Conservation (phyloP, 225 moss, liverwort and hornwort genomes). For the Lunularia cruciata region DNA sequence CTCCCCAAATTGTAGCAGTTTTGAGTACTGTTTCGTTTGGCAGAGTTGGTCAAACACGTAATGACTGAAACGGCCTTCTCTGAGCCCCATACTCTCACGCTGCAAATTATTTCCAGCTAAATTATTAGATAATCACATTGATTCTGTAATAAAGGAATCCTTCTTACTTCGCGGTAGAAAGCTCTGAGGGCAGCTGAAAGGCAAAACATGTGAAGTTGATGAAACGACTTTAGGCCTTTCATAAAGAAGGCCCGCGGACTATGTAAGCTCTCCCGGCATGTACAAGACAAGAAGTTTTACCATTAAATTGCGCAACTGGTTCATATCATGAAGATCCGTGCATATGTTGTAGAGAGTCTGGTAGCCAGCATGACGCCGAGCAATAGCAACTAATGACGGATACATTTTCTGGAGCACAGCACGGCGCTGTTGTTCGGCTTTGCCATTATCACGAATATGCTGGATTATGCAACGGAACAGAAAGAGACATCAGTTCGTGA, state of each 20-base stretch:
- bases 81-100: slow-evolving; percentile 97
- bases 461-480: slow-evolving; percentile 32
- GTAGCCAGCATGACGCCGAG: slow-evolving; percentile 92
- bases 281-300: no score
- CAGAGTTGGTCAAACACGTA: slow-evolving; percentile 89
- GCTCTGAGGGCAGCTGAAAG: neutral
- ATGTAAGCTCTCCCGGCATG: no score
- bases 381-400: slow-evolving; percentile 70
- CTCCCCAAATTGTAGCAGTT: slow-evolving; percentile 83
- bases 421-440: slow-evolving; percentile 57
- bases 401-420: slow-evolving; percentile 63
- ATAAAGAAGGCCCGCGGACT: neutral
- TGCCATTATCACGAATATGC: slow-evolving; percentile 58
- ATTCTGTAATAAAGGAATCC: no score
- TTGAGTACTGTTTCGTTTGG: slow-evolving; percentile 75
- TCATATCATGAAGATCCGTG: slow-evolving; percentile 76
- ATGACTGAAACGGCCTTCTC: slow-evolving; percentile 95
- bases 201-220: no score
- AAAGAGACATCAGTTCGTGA: neutral
- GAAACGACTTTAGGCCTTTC: neutral
- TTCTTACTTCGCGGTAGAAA: no score
- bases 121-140: neutral
- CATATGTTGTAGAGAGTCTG: slow-evolving; percentile 88
- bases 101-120: slow-evolving; percentile 46
- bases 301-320: slow-evolving; percentile 83